Evolutionary conservation across 2,329 filamentous ascomycete genomes (phyloP).

Genomic region (Botrytis fragariae): DNA sequence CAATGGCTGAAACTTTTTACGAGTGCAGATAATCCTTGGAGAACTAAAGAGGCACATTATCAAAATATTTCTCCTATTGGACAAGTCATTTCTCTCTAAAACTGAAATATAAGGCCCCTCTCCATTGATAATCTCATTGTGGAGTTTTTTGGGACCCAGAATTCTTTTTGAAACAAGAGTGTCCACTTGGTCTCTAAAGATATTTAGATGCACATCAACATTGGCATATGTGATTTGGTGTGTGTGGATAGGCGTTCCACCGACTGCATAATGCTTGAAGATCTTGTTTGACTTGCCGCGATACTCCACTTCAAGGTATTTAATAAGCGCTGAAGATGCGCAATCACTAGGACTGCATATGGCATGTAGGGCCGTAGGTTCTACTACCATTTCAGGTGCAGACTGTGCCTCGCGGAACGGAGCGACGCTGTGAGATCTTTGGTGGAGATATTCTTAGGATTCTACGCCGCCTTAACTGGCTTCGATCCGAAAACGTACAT

Average conservation of each 20-base stretch:
- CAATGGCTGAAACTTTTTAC: conserved; percentile 9
- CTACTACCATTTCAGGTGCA: conserved; percentile 1
- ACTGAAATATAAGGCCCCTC: not conserved
- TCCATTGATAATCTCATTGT: not conserved
- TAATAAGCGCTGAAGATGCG: conserved; percentile 14
- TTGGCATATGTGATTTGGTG: not conserved
- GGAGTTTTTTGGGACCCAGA: not conserved
- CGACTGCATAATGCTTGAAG: not conserved
- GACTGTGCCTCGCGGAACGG: conserved; percentile 21
- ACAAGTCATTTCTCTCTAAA: not conserved
- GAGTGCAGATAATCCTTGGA: conserved; percentile 9
- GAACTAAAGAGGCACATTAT: not conserved
- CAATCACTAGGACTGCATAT: not conserved
- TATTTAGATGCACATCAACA: not conserved
- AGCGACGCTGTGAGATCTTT: conserved; percentile 16
- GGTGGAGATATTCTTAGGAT: not conserved
- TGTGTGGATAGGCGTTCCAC: not conserved
- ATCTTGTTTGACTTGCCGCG: conserved; percentile 10
- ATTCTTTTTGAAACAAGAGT: not conserved
- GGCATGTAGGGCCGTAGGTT: not conserved
- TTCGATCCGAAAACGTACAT: not conserved
- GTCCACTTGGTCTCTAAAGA: not conserved
- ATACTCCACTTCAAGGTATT: not conserved
- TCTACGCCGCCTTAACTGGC: conserved; percentile 1
- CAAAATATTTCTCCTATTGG: not conserved